A percentile compares a stretch with the other conserved stretches of the same genome.
Conservation (phyloP, 176 grass and related monocot genomes). For the Tillandsia fasciculata region DNA sequence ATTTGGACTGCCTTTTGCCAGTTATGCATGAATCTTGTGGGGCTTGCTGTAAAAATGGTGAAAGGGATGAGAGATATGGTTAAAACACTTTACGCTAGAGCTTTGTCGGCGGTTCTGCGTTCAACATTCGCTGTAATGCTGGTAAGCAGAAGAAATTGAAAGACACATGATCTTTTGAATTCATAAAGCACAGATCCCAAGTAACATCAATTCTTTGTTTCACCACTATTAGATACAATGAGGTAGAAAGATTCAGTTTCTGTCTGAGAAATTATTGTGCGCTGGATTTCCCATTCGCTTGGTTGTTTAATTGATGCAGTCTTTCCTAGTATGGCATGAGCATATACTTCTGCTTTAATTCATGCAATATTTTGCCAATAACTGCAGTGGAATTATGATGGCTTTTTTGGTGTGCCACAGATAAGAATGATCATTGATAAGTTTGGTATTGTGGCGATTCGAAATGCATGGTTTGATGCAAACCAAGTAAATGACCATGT, state of each 20-base stretch:
- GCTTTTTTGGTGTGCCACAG: conserved; percentile 17
- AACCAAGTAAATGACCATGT: conserved; percentile 76
- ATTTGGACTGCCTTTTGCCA: conserved; percentile 39
- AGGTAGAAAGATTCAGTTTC: too few species aligned
- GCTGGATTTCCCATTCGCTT: too few species aligned
- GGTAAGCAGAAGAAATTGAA: conserved; percentile 25
- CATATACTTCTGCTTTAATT: not conserved
- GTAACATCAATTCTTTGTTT: not conserved
- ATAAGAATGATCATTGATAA: conserved; percentile 83
- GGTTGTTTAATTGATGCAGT: too few species aligned
- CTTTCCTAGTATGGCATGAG: not conserved
- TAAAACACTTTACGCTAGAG: conserved; percentile 37
- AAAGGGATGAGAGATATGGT: conserved; percentile 28
- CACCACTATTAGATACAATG: not conserved
- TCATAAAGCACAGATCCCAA: not conserved
- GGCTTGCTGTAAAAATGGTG: conserved; percentile 25
- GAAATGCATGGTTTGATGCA: conserved; percentile 76
- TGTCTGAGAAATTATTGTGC: too few species aligned
- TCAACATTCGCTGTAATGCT: conserved; percentile 43
- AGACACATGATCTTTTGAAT: not conserved
- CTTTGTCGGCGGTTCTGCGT: conserved; percentile 42
- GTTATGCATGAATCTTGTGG: conserved; percentile 30
- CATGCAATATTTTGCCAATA: conserved; percentile 1
- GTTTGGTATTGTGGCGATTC: conserved; percentile 52
- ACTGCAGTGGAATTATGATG: too few species aligned